Conservation (phyloP, 1,284 basidiomycete species). For the Fistulina hepatica region DNA sequence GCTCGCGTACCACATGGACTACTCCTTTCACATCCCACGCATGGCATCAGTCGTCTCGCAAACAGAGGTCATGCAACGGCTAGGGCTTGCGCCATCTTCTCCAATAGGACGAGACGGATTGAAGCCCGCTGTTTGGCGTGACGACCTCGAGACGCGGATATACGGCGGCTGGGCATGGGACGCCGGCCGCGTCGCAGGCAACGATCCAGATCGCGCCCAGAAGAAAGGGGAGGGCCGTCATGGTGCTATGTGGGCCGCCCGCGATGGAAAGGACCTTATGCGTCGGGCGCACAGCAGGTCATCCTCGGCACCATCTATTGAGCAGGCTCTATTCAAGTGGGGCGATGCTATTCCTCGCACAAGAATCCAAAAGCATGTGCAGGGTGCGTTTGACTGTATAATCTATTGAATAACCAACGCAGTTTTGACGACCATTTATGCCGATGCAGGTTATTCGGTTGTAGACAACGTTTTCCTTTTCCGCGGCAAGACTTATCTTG, state of each 20-base stretch:
- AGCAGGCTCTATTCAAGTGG: constrained; percentile 45
- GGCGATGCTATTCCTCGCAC: constrained; percentile 39
- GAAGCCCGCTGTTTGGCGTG: constrained; percentile 36
- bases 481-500: constrained; percentile 60
- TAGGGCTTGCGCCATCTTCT: constrained; percentile 29
- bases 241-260: constrained; percentile 26
- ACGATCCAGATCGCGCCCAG: constrained; percentile 32
- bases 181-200: constrained; percentile 41
- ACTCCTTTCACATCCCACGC: constrained; percentile 39
- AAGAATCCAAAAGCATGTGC: constrained; percentile 42
- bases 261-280: constrained; percentile 19
- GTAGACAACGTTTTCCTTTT: constrained; percentile 65
- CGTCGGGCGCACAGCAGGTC: constrained; percentile 16
- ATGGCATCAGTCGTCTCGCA: constrained; percentile 33
- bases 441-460: constrained; percentile 59
- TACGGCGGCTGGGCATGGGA: constrained; percentile 61
- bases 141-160: constrained; percentile 45
- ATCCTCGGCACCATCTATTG: constrained; percentile 33
- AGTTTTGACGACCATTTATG: constrained; percentile 2
- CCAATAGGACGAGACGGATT: constrained; percentile 37
- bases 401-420: too few species aligned
- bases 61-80: constrained; percentile 26
- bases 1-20: constrained; percentile 56
- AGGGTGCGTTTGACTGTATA: constrained; percentile 32
- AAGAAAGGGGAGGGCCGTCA: constrained; percentile 27